Percentiles rank a stretch among this genome's conserved stretches.
These are phyloP conservation scores for Neurospora sp. DNA, from an alignment of 495 filamentous ascomycete species.

Conservation along the genomic window DNA sequence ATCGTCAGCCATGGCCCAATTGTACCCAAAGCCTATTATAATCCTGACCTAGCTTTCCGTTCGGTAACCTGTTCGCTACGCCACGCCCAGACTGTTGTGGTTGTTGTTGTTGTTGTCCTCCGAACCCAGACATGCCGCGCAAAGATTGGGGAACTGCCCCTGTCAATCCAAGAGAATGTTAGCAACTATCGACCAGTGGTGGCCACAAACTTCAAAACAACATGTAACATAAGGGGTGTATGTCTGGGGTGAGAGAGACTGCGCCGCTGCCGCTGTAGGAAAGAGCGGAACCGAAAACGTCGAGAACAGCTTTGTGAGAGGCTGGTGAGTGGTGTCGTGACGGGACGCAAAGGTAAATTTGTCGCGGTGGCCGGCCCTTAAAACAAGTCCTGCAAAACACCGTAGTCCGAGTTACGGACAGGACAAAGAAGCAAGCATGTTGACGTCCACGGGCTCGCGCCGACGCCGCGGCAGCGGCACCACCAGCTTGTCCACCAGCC, in stretches of 20 bases:
- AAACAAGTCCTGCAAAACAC: not conserved
- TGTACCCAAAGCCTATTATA: not conserved
- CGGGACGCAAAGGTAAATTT: not conserved
- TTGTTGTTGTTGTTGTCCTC: constrained; percentile 53
- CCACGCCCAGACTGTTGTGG: constrained; percentile 51
- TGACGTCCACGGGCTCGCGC: not conserved
- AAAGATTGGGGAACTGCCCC: constrained; percentile 59
- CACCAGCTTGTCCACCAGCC: not conserved
- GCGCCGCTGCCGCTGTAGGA: not conserved
- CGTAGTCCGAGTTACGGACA: not conserved
- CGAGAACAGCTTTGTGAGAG: not conserved
- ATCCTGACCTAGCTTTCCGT: constrained; percentile 62
- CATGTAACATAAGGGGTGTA: not conserved
- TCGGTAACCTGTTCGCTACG: constrained; percentile 60
- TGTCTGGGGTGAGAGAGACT: not conserved
- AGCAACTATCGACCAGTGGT: constrained; percentile 5
- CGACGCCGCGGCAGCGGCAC: not conserved
- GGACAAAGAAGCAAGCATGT: not conserved
- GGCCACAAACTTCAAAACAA: not conserved
- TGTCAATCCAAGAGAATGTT: constrained; percentile 20
- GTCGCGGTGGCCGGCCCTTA: not conserved
- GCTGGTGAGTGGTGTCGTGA: not conserved
- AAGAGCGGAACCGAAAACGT: not conserved
- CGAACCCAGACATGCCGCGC: constrained; percentile 60
- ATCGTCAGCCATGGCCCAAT: constrained; percentile 15